These are phyloP conservation scores for Waltergamsia citrina DNA, from an alignment of 2,329 filamentous ascomycete species.

Conservation along the genomic window DNA sequence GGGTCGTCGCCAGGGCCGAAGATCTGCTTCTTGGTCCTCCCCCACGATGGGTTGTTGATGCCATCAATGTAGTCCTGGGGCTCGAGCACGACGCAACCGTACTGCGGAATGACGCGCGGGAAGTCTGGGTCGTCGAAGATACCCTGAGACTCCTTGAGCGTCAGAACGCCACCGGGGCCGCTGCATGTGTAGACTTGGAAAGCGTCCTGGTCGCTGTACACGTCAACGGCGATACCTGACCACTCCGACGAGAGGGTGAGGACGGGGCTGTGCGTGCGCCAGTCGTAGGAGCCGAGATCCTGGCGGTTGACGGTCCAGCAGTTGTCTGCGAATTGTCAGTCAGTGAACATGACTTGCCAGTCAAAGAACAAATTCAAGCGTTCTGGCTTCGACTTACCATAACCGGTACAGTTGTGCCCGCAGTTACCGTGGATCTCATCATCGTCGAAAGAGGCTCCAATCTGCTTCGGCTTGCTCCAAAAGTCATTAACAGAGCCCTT, in stretches of 20 bases:
- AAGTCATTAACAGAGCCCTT: slow-evolving; percentile 66
- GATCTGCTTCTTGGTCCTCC: slow-evolving; percentile 51
- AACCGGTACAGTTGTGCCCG: slow-evolving; percentile 73
- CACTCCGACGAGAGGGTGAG: slow-evolving; percentile 62
- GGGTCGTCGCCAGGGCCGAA: slow-evolving; percentile 49
- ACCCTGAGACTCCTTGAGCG: slow-evolving; percentile 64
- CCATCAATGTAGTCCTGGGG: slow-evolving; percentile 90
- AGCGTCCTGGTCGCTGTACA: slow-evolving; percentile 76
- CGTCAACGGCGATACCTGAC: slow-evolving; percentile 75
- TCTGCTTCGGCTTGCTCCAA: slow-evolving; percentile 71
- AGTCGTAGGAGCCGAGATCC: slow-evolving; percentile 46
- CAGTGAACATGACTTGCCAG: neutral
- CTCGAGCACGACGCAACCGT: slow-evolving; percentile 84
- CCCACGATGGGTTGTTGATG: slow-evolving; percentile 89
- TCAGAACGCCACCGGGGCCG: slow-evolving; percentile 60
- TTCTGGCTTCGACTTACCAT: slow-evolving; percentile 42
- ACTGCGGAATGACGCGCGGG: slow-evolving; percentile 57
- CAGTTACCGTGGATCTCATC: slow-evolving; percentile 63
- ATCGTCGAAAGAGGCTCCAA: slow-evolving; percentile 60
- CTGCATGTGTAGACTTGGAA: slow-evolving; percentile 85
- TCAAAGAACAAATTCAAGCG: neutral
- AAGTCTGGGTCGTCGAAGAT: slow-evolving; percentile 41
- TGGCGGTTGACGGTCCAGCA: slow-evolving; percentile 61
- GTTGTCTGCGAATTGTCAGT: slow-evolving; percentile 35
- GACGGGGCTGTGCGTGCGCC: slow-evolving; percentile 49